Base-by-base conservation (phyloP, 2,329 filamentous ascomycete genomes). In the Helminthosporium solani region DNA sequence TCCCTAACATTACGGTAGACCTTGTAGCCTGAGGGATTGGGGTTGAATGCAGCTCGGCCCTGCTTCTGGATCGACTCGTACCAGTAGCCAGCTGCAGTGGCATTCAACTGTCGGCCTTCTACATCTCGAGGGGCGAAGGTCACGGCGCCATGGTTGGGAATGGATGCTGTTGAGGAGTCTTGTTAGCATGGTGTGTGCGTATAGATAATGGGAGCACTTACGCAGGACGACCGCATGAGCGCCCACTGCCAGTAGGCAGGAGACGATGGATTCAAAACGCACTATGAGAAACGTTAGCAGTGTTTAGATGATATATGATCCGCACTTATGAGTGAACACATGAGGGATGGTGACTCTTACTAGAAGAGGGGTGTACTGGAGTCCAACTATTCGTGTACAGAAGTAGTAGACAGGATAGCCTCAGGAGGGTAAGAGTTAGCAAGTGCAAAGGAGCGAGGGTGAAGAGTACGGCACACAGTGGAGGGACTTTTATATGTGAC, bases 1-100 rank as follows among this genome's bases (percentile, higher is more conserved):
- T 73, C 72, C 51, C 66, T 70, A 2, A 76, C 72, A 39, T 75
- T 75, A 15, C 74, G 66, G 42, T 66, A 76, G 6, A 75, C 63
- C 33, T 71, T 67, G 55, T 75, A 77, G 2, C 57, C 57, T 9
- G 57, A 46, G 27, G 73, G 70, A 33, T 61, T 64, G 12, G 50
- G 21, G 35, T 70, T 68, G 56, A 75, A 76, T 0, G 72, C 60
- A n/a, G 68, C 63, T 38, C 61, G 64, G 37, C 73, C 74, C 47
- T 71, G 70, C 18, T 73, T 69, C n/a, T 64, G 67, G 14, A 76
- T 70, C 23, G 71, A 66, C 6, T 66, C 70, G 15, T 73, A 54
- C 74, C 74, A 76, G 53, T 72, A 76, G 9, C 58, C 55, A 44
- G 61, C 53, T 11, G 49, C 33, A 12, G 9, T 11, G 20, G 19